Evolutionary conservation across 2,329 filamentous ascomycete genomes (phyloP), one percentile per base, ranked within the genome.

Genomic region (Cladosporium sp.): DNA sequence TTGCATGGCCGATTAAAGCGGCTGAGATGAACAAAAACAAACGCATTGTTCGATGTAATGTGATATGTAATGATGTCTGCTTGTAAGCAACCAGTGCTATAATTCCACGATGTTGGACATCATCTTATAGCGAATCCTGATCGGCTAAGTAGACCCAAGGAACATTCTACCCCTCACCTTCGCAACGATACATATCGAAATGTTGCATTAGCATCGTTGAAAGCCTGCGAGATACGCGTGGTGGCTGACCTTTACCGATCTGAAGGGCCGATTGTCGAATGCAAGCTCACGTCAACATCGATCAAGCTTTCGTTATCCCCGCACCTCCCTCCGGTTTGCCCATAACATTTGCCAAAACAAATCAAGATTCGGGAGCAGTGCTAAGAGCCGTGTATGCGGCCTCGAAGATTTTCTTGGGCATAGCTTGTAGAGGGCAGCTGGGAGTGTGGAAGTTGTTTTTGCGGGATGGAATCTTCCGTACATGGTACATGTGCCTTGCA

Each of bases 231-330:
- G 25, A 32, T 42, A n/a, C 32, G 32, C n/a, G n/a, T n/a, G 8
- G 32, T 35, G 32, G 32, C 32, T 35, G 13, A 16, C 15, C 12
- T n/a, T 16, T 16, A 7, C 32, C 13, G 30, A 15, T 13, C 12
- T 13, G 35, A 39, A n/a, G 25, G 43, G 22, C 43, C 33, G 43
- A 47, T 47, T 47, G 33, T 18, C 32, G 18, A 39, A 39, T 32
- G 43, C 25, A 30, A 29, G 16, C 22, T 32, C 40, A 32, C 40
- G 40, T 42, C 40, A 42, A 30, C 12, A 16, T 20, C 16, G 16
- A 19, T n/a, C 16, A 38, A 38, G 36, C 36, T 35, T 35, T 16
- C 22, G 9, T 5, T 27, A 9, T 27, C 22, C 22, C 22, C 22
- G 22, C 22, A 27, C 22, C 22, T 27, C 22, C 22, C n/a, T n/a